Evolutionary conservation across 2,329 filamentous ascomycete species (phyloP).

Genomic region (Phaeoacremonium minimum): DNA sequence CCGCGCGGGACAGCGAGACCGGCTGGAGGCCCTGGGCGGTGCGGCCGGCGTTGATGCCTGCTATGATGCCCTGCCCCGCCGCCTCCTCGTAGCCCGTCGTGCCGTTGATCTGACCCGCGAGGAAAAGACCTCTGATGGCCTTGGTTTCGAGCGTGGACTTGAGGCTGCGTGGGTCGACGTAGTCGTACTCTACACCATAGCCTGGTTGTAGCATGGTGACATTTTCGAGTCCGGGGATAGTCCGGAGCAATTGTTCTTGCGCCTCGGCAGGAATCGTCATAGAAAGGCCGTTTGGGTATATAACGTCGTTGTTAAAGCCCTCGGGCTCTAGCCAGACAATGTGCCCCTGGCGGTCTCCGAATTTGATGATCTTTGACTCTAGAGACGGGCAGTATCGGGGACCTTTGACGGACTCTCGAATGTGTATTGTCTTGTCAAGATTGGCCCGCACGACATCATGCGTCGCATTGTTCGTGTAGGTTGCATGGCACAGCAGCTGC

Average conservation of each 20-base stretch:
- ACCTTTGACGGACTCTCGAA: slow-evolving; percentile 89
- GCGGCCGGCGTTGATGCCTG: slow-evolving; percentile 92
- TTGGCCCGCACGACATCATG: slow-evolving; percentile 84
- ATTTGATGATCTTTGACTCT: slow-evolving; percentile 89
- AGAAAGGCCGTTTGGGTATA: slow-evolving; percentile 95
- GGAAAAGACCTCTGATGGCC: slow-evolving; percentile 78
- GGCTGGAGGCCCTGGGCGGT: slow-evolving; percentile 61
- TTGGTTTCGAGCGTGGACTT: slow-evolving; percentile 93
- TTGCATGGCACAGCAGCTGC: slow-evolving; percentile 83
- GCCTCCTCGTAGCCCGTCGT: slow-evolving; percentile 98
- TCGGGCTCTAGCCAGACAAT: slow-evolving; percentile 97
- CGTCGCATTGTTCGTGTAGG: slow-evolving; percentile 77
- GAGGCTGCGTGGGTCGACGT: slow-evolving; percentile 87
- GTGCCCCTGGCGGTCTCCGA: slow-evolving; percentile 73
- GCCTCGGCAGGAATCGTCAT: slow-evolving; percentile 93
- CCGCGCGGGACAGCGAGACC: slow-evolving; percentile 70
- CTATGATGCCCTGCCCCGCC: slow-evolving; percentile 86
- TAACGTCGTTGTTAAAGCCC: slow-evolving; percentile 81
- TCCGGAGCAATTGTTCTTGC: slow-evolving; percentile 80
- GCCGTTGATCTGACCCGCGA: slow-evolving; percentile 96
- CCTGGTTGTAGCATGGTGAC: slow-evolving; percentile 90
- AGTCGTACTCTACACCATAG: slow-evolving; percentile 98
- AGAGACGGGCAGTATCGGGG: slow-evolving; percentile 94
- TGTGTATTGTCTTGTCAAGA: slow-evolving; percentile 94
- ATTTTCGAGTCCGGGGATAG: slow-evolving; percentile 82